phyloP scores from a whole-genome alignment of 306 rosid genomes.

The Abrus pulchellus region DNA sequence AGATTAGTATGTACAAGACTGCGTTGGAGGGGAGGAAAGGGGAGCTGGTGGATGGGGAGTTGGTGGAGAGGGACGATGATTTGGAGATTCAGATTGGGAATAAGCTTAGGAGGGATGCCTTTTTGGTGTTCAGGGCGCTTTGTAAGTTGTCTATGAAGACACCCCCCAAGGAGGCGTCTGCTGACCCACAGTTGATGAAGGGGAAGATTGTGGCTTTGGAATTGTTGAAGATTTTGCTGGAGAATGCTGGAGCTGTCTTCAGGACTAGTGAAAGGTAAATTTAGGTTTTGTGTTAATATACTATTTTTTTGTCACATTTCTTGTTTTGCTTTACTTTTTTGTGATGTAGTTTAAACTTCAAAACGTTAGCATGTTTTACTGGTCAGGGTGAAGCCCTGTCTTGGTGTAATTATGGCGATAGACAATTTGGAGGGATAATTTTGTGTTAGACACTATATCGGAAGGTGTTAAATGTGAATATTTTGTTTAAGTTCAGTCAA shows the following conservation, averaged over 20 bases:
- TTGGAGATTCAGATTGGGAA: conserved; percentile 99
- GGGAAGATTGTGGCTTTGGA: conserved; percentile 98
- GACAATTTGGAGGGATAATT: conserved; percentile 22
- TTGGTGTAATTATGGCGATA: conserved; percentile 35
- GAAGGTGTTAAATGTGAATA: not conserved
- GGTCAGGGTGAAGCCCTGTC: conserved; percentile 4
- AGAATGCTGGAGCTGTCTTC: conserved; percentile 98
- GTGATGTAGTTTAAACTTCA: conserved; percentile 1
- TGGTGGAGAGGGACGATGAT: conserved; percentile 89
- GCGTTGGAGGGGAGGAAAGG: conserved; percentile 97
- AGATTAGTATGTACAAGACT: conserved; percentile 98
- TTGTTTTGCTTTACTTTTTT: not conserved
- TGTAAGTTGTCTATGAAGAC: conserved; percentile 99
- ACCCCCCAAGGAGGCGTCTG: conserved; percentile 89
- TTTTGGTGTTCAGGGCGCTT: conserved; percentile 96
- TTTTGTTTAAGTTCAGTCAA: not conserved
- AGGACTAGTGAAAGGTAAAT: conserved; percentile 97
- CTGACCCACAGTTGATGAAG: conserved; percentile 93
- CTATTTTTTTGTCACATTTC: not conserved
- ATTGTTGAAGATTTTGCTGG: conserved; percentile 94
- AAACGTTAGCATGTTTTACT: conserved; percentile 15
- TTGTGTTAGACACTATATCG: not conserved
- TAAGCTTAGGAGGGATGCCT: conserved; percentile 94
- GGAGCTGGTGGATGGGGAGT: conserved; percentile 92
- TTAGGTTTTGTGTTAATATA: conserved; percentile 27